A percentile compares a stretch with the other conserved stretches of the same genome.
Conservation (phyloP, 169 alveolate genomes). For the Plasmodium fragile region DNA sequence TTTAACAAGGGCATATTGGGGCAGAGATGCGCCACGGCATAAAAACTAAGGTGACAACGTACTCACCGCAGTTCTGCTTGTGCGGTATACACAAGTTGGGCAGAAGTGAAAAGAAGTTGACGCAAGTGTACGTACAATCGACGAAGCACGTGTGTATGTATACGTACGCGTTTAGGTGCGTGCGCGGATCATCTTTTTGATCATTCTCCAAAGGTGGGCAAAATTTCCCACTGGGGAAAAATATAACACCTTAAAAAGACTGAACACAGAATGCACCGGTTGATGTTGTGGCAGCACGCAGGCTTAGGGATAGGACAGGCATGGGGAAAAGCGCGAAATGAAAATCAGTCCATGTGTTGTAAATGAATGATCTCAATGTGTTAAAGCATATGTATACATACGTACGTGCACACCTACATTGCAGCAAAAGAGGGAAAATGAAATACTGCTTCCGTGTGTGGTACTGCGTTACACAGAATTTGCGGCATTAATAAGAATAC, state of each 20-base stretch:
- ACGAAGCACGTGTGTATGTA: not conserved
- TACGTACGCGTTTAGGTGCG: not conserved
- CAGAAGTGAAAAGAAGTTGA: not conserved
- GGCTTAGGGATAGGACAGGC: not conserved
- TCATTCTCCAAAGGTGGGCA: not conserved
- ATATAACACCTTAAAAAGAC: not conserved
- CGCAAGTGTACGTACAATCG: not conserved
- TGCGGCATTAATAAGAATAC: not conserved
- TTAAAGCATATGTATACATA: not conserved
- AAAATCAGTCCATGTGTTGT: not conserved
- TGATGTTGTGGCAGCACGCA: not conserved
- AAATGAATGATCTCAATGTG: not conserved
- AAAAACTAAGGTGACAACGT: not conserved
- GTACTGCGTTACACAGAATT: not conserved
- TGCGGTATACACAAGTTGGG: not conserved
- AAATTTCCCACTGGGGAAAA: not conserved
- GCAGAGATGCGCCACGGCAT: not conserved
- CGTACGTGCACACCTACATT: not conserved
- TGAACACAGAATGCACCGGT: not conserved
- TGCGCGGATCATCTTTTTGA: not conserved
- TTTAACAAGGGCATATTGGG: not conserved
- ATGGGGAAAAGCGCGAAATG: not conserved
- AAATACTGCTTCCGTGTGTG: not conserved
- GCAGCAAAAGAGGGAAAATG: not conserved
- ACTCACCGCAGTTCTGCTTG: not conserved